Evolutionary conservation across 73 alveolate species (phyloP).

Genomic region (Stentor roeselii): DNA sequence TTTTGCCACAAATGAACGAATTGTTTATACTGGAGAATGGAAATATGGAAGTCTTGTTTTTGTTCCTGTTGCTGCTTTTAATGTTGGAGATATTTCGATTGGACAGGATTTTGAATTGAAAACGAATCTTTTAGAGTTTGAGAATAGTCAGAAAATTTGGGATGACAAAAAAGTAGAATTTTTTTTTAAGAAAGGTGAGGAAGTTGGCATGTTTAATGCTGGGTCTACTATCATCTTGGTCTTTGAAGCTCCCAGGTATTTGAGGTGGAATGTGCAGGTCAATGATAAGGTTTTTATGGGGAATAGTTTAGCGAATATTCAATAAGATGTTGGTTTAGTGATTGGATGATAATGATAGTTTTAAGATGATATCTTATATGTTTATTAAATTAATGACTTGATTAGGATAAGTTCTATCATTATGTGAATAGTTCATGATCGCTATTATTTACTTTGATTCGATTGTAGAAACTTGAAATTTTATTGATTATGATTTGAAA

Average conservation of each 20-base stretch:
- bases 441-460: too few species aligned
- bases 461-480: too few species aligned
- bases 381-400: too few species aligned
- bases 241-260: slow-evolving; percentile 63
- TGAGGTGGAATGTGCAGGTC: slow-evolving; percentile 34
- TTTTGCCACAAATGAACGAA: slow-evolving; percentile 69
- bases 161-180: slow-evolving; percentile 17
- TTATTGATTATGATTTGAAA: too few species aligned
- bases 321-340: neutral
- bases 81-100: slow-evolving; percentile 76
- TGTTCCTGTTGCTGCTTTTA: slow-evolving; percentile 75
- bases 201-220: slow-evolving; percentile 70
- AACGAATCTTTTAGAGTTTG: slow-evolving; percentile 5
- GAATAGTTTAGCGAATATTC: slow-evolving; percentile 14
- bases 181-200: slow-evolving; percentile 61
- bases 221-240: slow-evolving; percentile 74
- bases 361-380: neutral
- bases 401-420: too few species aligned
- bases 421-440: too few species aligned
- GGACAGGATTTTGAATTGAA: slow-evolving; percentile 22
- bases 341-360: neutral
- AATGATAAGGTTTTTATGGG: slow-evolving; percentile 44
- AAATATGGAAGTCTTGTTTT: slow-evolving; percentile 56
- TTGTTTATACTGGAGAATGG: slow-evolving; percentile 80
- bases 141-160: slow-evolving; percentile 8